These are phyloP conservation scores for Ostreobium quekettii DNA, from an alignment of 139 green algal species.

Conservation along the genomic window DNA sequence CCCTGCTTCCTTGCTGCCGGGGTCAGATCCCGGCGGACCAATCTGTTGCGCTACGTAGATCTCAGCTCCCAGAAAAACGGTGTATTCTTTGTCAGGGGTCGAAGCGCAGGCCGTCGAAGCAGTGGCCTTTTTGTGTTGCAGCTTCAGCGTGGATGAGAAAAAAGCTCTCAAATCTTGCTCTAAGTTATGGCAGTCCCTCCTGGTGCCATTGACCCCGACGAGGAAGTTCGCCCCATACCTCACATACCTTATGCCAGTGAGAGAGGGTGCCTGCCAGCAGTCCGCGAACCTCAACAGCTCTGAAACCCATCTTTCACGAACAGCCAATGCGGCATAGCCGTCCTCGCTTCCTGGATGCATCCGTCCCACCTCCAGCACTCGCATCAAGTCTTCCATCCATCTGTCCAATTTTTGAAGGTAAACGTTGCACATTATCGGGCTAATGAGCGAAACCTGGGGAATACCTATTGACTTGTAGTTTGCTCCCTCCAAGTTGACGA, in stretches of 20 bases:
- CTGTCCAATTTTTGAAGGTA: constrained; percentile 16
- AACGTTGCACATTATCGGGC: constrained; percentile 16
- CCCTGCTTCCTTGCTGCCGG: not conserved
- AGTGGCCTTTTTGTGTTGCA: not conserved
- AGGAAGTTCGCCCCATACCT: constrained; percentile 3
- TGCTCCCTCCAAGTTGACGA: not conserved
- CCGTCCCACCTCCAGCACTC: not conserved
- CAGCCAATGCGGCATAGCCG: not conserved
- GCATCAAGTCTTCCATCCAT: constrained; percentile 3
- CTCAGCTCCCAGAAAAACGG: constrained; percentile 11
- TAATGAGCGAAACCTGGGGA: not conserved
- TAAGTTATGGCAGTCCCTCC: not conserved
- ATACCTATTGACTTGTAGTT: constrained; percentile 8
- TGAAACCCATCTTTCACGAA: not conserved
- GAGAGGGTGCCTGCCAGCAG: not conserved
- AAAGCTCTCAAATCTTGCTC: not conserved
- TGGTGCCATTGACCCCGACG: constrained; percentile 1
- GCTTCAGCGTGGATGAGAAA: not conserved
- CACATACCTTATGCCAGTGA: constrained; percentile 3
- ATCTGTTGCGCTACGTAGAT: constrained; percentile 11
- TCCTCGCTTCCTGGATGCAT: not conserved
- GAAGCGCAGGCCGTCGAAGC: not conserved
- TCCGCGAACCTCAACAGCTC: not conserved
- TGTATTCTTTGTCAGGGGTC: constrained; percentile 13
- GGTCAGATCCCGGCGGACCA: not conserved